A percentile compares a stretch with the other conserved stretches of the same genome.
phyloP scores from a whole-genome alignment of 108 stramenopile species.

The Fistulifera pelliculosa region DNA sequence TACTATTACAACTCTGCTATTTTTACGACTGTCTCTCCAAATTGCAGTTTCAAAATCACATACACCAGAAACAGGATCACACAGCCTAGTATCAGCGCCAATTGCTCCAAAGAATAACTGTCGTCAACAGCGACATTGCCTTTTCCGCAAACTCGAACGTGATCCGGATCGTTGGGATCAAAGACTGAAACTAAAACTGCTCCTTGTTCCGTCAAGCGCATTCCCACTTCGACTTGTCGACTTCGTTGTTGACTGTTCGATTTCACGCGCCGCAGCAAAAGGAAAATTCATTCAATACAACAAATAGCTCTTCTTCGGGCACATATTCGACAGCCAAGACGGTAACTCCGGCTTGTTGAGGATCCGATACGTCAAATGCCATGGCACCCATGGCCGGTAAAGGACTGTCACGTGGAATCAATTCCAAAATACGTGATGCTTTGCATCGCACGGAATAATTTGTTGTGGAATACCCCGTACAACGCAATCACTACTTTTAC shows the following conservation, averaged over 20 bases:
- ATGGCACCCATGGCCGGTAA: constrained; percentile 57
- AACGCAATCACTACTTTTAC: not conserved
- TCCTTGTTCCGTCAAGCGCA: constrained; percentile 54
- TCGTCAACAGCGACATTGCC: constrained; percentile 9
- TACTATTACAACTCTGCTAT: too few species aligned
- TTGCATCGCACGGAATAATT: not conserved
- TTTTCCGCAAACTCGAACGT: constrained; percentile 20
- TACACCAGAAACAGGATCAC: constrained; percentile 24
- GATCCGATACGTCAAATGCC: constrained; percentile 47
- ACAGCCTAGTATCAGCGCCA: constrained; percentile 12
- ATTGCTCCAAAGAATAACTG: constrained; percentile 20
- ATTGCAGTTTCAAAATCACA: constrained; percentile 23
- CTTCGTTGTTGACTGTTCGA: constrained; percentile 15
- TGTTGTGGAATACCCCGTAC: too few species aligned
- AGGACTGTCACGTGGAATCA: constrained; percentile 46
- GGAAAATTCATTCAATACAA: constrained; percentile 47
- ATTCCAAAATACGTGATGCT: constrained; percentile 34
- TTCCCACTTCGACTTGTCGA: constrained; percentile 52
- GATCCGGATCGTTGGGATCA: constrained; percentile 70
- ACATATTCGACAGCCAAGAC: constrained; percentile 64
- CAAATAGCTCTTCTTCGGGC: constrained; percentile 27
- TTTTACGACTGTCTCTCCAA: constrained; percentile 4
- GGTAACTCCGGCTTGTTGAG: constrained; percentile 56
- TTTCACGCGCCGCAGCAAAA: constrained; percentile 55
- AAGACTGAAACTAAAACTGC: constrained; percentile 64